Evolutionary conservation across 768 basidiomycete genomes (phyloP).

Genomic region (Collybiopsis luxurians): DNA sequence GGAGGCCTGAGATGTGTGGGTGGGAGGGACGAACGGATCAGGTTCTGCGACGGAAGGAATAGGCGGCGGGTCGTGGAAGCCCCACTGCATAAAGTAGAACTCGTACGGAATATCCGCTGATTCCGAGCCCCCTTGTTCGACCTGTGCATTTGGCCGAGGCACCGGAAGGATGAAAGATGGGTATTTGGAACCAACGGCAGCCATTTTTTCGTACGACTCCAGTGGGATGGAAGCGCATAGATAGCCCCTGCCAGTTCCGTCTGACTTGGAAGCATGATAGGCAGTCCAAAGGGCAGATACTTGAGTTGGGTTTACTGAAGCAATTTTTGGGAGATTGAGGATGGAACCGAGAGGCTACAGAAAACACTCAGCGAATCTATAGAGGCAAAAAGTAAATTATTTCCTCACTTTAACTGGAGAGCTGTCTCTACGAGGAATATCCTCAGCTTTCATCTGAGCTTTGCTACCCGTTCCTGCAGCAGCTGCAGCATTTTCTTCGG

Average conservation of each 20-base stretch:
- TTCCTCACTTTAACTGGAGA: conserved; percentile 61
- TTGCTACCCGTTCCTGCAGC: conserved; percentile 8
- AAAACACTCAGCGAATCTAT: too few species aligned
- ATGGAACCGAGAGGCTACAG: conserved; percentile 76
- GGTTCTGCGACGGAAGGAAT: conserved; percentile 43
- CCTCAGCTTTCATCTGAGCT: conserved; percentile 16
- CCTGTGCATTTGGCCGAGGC: conserved; percentile 42
- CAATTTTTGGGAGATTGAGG: conserved; percentile 70
- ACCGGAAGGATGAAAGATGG: conserved; percentile 83
- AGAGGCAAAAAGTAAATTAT: conserved; percentile 2
- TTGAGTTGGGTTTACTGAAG: conserved; percentile 63
- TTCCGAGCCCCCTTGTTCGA: conserved; percentile 29
- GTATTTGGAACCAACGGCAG: conserved; percentile 57
- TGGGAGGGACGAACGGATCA: conserved; percentile 43
- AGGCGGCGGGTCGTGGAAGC: conserved; percentile 71
- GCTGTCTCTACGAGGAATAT: conserved; percentile 50
- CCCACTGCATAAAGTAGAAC: conserved; percentile 90
- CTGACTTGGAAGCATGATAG: conserved; percentile 80
- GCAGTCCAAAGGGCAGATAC: conserved; percentile 85
- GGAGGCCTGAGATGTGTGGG: conserved; percentile 15
- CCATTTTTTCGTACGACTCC: conserved; percentile 71
- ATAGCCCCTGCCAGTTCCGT: conserved; percentile 79
- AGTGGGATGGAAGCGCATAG: conserved; percentile 82
- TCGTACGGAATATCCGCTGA: conserved; percentile 52
- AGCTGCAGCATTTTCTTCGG: conserved; percentile 11